Percentiles rank a stretch among this genome's conserved stretches.
Conservation (phyloP, 192 early-diverging fungal species). For the Entophlyctis helioformis region DNA sequence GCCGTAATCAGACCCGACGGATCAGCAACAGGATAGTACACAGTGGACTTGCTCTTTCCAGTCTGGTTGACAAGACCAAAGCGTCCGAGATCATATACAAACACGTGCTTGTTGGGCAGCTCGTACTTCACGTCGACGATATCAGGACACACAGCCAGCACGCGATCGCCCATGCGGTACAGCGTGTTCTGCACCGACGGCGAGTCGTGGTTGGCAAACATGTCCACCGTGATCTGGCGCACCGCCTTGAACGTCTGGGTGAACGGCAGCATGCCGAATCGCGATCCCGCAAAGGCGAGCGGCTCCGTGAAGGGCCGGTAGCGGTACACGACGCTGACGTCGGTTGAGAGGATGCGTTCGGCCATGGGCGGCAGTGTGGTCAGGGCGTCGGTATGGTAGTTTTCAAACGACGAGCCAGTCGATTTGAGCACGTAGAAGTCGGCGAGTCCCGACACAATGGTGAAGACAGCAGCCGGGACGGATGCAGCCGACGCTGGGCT, state of each 20-base stretch:
- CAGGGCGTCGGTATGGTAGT: constrained; percentile 61
- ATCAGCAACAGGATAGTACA: too few species aligned
- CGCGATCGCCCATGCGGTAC: constrained; percentile 68
- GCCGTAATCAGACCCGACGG: too few species aligned
- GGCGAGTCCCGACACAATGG: constrained; percentile 61
- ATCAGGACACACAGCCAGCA: not conserved
- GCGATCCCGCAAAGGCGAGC: constrained; percentile 12
- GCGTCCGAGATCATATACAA: not conserved
- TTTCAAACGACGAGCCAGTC: constrained; percentile 66
- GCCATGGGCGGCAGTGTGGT: constrained; percentile 60
- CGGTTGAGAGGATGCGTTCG: constrained; percentile 69
- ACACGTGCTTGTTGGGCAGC: not conserved
- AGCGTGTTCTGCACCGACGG: constrained; percentile 72
- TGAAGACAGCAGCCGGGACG: too few species aligned
- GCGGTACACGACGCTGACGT: constrained; percentile 57
- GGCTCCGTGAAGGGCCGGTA: constrained; percentile 16
- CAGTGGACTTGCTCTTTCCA: too few species aligned
- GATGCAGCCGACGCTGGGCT: constrained; percentile 4
- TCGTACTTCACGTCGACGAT: not conserved
- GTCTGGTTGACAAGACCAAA: not conserved
- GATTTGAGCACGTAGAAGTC: constrained; percentile 72
- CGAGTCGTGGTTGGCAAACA: constrained; percentile 65
- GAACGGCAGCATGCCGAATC: too few species aligned
- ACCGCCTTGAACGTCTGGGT: constrained; percentile 42
- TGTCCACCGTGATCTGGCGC: constrained; percentile 54